phyloP scores from a whole-genome alignment of 2,329 filamentous ascomycete species.

The Stagonosporopsis cucurbitacearum region DNA sequence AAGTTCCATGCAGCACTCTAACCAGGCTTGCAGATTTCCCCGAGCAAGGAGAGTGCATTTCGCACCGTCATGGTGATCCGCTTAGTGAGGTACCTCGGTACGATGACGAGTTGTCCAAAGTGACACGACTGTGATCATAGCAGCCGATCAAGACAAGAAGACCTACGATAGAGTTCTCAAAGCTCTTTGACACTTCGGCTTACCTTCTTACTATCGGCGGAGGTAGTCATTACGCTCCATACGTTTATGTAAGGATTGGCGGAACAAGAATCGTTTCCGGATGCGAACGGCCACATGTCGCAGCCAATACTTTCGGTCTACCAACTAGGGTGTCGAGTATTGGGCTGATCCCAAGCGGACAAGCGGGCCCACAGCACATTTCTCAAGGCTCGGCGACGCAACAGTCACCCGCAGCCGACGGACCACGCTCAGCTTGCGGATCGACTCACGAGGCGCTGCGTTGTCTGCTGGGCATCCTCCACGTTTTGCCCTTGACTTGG shows the following conservation, averaged over 20 bases:
- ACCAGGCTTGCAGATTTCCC: conserved; percentile 14
- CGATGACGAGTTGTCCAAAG: neutral
- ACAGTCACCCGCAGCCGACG: conserved; percentile 6
- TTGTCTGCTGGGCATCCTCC: conserved; percentile 8
- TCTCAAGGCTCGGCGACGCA: conserved; percentile 14
- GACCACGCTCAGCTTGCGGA: neutral
- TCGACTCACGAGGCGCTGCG: neutral
- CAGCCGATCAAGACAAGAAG: neutral
- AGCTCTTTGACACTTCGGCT: neutral
- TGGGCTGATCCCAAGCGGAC: conserved; percentile 18
- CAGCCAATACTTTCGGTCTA: conserved; percentile 23
- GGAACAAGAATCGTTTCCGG: conserved; percentile 1
- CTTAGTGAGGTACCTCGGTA: conserved; percentile 7
- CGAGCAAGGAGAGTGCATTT: conserved; percentile 1
- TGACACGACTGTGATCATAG: conserved; percentile 4
- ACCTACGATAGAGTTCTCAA: neutral
- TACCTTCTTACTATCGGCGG: conserved; percentile 1
- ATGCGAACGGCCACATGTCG: conserved; percentile 16
- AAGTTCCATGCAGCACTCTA: conserved; percentile 18
- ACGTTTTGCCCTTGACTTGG: conserved; percentile 13
- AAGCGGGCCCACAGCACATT: conserved; percentile 21
- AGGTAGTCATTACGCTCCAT: neutral
- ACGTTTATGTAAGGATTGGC: conserved; percentile 8
- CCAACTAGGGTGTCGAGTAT: conserved; percentile 19
- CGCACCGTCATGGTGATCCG: conserved; percentile 6